Evolutionary conservation across 805 yeast species (phyloP).

Genomic region (Ogataea methylovora): DNA sequence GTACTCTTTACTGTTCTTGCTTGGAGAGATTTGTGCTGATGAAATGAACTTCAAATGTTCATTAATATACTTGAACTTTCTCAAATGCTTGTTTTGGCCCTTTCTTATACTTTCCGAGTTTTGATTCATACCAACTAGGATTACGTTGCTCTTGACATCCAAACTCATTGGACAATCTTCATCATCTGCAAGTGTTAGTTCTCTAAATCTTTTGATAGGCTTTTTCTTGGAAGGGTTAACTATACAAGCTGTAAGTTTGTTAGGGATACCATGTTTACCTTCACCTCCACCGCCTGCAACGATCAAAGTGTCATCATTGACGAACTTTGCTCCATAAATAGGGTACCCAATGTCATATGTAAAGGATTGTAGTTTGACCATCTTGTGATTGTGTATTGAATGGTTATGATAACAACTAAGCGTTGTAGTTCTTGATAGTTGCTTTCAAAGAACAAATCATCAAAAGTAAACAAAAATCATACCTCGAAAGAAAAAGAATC

Average conservation of each 20-base stretch:
- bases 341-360: conserved; percentile 54
- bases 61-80: conserved; percentile 53
- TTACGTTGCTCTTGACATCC: conserved; percentile 45
- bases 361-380: conserved; percentile 17
- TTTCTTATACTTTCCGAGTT: conserved; percentile 47
- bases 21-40: conserved; percentile 49
- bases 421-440: no score
- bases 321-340: conserved; percentile 69
- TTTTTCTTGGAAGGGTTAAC: conserved; percentile 45
- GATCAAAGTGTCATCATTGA: conserved; percentile 50
- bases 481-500: no score
- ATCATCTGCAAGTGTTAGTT: conserved; percentile 39
- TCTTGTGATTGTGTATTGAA: conserved; percentile 3
- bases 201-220: conserved; percentile 53
- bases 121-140: conserved; percentile 75
- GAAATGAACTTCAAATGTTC: conserved; percentile 56
- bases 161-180: conserved; percentile 89
- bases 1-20: conserved; percentile 46
- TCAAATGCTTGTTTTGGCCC: conserved; percentile 62
- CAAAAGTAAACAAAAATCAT: no score
- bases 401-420: no score
- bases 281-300: conserved; percentile 96
- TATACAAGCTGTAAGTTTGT: conserved; percentile 63
- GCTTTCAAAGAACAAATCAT: no score
- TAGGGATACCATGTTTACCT: conserved; percentile 82